Conservation (phyloP, 495 filamentous ascomycete genomes). For the Xanthoparmelia taractica region DNA sequence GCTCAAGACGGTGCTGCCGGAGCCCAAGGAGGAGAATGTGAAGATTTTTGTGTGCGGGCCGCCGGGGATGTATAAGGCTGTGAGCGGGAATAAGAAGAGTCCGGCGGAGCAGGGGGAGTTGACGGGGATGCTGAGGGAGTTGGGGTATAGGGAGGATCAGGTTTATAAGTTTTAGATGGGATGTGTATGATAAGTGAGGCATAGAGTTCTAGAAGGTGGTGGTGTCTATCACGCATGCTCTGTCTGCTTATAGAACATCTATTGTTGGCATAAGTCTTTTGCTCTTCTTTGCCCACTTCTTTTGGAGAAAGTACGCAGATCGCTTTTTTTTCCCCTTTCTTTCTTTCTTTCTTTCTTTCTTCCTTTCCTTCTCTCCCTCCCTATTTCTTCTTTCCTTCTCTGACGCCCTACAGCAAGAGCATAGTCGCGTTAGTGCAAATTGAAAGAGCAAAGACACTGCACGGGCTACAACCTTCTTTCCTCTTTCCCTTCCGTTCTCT, state of each 20-base stretch:
- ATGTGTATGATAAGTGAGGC: neutral
- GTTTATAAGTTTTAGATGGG: slow-evolving; percentile 87
- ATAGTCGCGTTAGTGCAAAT: too few species aligned
- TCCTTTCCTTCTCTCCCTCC: too few species aligned
- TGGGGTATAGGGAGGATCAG: slow-evolving; percentile 88
- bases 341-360: too few species aligned
- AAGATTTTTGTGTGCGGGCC: slow-evolving; percentile 69
- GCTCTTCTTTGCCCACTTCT: too few species aligned
- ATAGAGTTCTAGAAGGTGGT: slow-evolving; percentile 9
- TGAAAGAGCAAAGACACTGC: too few species aligned
- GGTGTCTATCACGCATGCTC: neutral
- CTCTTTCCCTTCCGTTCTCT: too few species aligned
- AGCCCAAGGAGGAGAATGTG: slow-evolving; percentile 47
- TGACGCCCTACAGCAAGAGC: too few species aligned
- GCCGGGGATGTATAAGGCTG: slow-evolving; percentile 85
- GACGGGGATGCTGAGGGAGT: slow-evolving; percentile 70
- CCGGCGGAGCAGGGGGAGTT: slow-evolving; percentile 91
- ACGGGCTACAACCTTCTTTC: too few species aligned
- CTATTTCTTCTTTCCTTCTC: too few species aligned
- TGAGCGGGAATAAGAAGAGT: slow-evolving; percentile 81
- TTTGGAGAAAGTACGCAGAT: too few species aligned
- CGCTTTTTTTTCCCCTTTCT: neutral
- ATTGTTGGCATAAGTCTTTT: neutral
- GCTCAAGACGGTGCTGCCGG: slow-evolving; percentile 41
- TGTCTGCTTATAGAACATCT: neutral